Evolutionary conservation across 2,329 filamentous ascomycete genomes (phyloP), one percentile per base, ranked within the genome.

Genomic region (Colletotrichum sp.): DNA sequence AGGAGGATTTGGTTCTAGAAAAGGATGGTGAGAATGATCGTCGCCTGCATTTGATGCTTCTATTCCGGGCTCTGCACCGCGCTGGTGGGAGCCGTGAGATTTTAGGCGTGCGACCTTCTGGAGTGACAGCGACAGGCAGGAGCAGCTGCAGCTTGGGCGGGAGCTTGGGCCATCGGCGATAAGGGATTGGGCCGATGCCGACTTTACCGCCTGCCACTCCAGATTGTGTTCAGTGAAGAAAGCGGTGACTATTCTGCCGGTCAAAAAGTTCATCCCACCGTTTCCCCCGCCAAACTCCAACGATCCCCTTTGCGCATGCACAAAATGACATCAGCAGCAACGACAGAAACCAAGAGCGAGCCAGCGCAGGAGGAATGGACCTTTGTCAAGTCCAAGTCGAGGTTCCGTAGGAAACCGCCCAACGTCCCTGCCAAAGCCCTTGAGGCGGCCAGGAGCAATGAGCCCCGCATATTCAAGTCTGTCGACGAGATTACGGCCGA

Each of bases 401-500:
- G 74, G 1, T 73, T 63, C 15, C 70, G 74, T 13, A 51, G 70
- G 16, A 73, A 38, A 13, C 66, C 67, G 9, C 70, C 73, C 8
- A 64, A 61, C 18, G 38, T 47, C 3, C 36, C 70, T 3, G n/a
- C 57, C 11, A 63, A 70, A 64, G 21, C 51, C n/a, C 27, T 63
- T 9, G 24, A 33, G n/a, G 51, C 36, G 2, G 34, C 55, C 0
- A 66, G 27, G 33, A 31, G n/a, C 68, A 61, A 55, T 57, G 66
- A 67, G 61, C 66, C 73, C 70, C 73, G 64, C 70, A 61, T 7
- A 16, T 54, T 57, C 51, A 70, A 69, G 33, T 73, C 79, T 29
- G 76, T 78, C 8, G 59, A 76, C 12, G 81, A 81, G 12, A 79
- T 84, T 29, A 74, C 77, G 31, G 70, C 76, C 61, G 82, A 83